Evolutionary conservation across 164 flowering plant species (phyloP), one percentile per base, ranked within the genome.

Genomic region (Tinospora cordifolia): DNA sequence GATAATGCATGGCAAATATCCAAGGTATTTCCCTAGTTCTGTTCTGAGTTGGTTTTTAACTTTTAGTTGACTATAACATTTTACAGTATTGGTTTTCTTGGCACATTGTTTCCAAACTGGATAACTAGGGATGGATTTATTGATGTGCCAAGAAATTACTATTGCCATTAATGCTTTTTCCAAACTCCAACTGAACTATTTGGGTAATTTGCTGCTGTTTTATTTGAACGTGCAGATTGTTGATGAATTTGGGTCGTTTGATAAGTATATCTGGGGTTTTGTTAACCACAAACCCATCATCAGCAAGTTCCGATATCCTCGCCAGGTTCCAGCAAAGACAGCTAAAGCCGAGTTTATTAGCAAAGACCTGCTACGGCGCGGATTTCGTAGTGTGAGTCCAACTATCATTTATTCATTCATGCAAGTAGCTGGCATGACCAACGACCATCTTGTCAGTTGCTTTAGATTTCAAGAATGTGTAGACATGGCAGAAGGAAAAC

Each of bases 321-420:
- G 80, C n/a, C 80, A 77, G 69, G 79, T 80, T 30, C 80, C 83
- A 10, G 80, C 68, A 59, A 80, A 75, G 67, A 78, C 81, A 24
- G 76, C 83, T 17, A 79, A 81, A 72, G 81, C 81, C 21, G 81
- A 76, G 62, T 69, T 71, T 25, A 78, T 81, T 24, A 81, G 83
- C 74, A 81, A 81, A 70, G 83, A 81, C 69, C 24, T 81, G 27
- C 74, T 81, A 14, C 76, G 73, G 40, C 71, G 83, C 34, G 81
- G 83, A 1, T 76, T 81, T 63, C 81, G 81, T 24, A 62, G 79
- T 21, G 81, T 76, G 49, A 77, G 81, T 6, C 81, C 80, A 19
- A 81, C 83, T 0, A 76, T 79, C 36, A 72, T 79, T 14, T 81
- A 81, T 57, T 76, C 83, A 19, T 81, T 81, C 69, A 81, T 81